These are phyloP conservation scores for Barnettozyma vustinii DNA, from an alignment of 805 yeast genomes.

Conservation along the genomic window DNA sequence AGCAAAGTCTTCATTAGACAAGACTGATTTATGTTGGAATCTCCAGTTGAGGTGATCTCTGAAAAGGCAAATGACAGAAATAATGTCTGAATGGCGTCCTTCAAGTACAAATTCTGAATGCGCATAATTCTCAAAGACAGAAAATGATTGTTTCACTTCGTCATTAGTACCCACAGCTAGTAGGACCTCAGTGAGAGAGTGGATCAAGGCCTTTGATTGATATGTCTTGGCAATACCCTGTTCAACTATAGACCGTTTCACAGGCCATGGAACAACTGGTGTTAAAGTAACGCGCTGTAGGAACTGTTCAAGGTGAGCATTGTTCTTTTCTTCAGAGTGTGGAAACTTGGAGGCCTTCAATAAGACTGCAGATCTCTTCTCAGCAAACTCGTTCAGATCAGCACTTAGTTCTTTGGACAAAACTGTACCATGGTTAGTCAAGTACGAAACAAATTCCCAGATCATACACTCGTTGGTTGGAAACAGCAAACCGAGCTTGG, in stretches of 20 bases:
- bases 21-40: background rate
- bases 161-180: constrained; percentile 13
- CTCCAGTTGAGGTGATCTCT: constrained; percentile 8
- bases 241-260: constrained; percentile 21
- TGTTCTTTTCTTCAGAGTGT: constrained; percentile 33
- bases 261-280: constrained; percentile 15
- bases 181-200: constrained; percentile 32
- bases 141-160: constrained; percentile 30
- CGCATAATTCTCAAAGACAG: constrained; percentile 37
- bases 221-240: constrained; percentile 39
- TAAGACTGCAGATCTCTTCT: constrained; percentile 11
- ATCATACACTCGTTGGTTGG: constrained; percentile 11
- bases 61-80: constrained; percentile 23
- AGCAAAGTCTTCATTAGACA: constrained; percentile 11
- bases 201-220: constrained; percentile 35
- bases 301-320: constrained; percentile 29
- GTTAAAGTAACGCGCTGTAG: constrained; percentile 23
- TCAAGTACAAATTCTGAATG: constrained; percentile 33
- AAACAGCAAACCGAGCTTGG: constrained; percentile 7
- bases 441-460: constrained; percentile 1
- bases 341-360: constrained; percentile 36
- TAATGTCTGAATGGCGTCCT: constrained; percentile 32
- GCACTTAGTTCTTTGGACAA: background rate
- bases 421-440: background rate
- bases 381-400: constrained; percentile 12